Base-by-base conservation (phyloP, 371 early-diverging fungal species). In the Apophysomyces sp. region DNA sequence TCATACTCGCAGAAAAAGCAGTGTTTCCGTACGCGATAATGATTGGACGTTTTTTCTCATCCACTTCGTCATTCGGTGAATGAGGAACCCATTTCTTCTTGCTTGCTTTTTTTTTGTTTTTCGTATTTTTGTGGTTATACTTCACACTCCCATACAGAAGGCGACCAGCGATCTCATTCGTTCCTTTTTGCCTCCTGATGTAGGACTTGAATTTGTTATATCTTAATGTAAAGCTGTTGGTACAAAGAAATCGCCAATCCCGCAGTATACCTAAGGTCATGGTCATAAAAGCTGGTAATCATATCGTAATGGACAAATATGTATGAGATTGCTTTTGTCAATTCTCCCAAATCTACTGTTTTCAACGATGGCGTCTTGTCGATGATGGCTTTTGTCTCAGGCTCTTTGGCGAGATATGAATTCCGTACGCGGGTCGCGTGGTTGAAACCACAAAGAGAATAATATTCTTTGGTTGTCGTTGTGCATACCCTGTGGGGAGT, bases 371-470 rank as follows among this genome's bases (percentile, higher is more conserved):
- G 49, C 4, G 24, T 44, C 9, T 21, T 44, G 49, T 44, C 49
- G 24, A 44, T 44, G 21, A 44, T 16, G 4, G 27, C 11, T 3
- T 44, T 4, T 4, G 9, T 16, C 2, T 4, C 49, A 21, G 49
- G 49, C 16, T 44, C 27, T 4, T 21, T 21, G 4, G 8, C 24
- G 6, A 44, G 21, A 11, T 26, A 44, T 44, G 16, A 21, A 9
- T 44, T 21, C 21, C 49, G 26, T 16, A 0, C 3, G 0, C 5
- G 16, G 21, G 40, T 57, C 4, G 57, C 57, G 30, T 9, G 29
- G 15, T 40, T 57, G 27, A 40, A 57, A 9, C 40, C 57, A 41
- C 57, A 57, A 7, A 57, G 40, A 27, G 26, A 16, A 40, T 40
- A 57, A 27, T 57, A 57, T 15, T 57, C 57, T 27, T 57, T 40